Evolutionary conservation across 768 basidiomycete species (phyloP), one percentile per base, ranked within the genome.

Genomic region (Naganishia antarctica): DNA sequence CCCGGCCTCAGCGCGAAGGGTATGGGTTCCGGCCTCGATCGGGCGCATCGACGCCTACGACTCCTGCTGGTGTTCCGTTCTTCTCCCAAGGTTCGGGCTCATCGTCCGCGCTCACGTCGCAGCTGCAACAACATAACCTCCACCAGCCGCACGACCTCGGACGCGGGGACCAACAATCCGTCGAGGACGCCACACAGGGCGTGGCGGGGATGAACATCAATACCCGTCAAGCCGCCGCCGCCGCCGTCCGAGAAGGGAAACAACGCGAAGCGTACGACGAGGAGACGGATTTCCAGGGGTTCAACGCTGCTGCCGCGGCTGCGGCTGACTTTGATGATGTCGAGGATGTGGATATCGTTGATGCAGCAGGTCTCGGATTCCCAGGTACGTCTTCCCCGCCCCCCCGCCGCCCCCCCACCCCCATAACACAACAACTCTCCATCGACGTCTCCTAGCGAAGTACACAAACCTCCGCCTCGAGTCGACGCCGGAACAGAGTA

Each of bases 381-480:
- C 92, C 92, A 77, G 53, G 53, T 57, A 26, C 3, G 53, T 40
- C 37, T 18, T 37, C 34, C 7, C 8, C 34, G 15, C 34, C 15
- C 8, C 34, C 15, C 34, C 15, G 8, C 8, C 34, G 34, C 34
- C 15, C 15, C 34, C 34, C 15, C 34, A 7, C 34, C 34, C 15
- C 15, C 34, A 7, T 37, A 37, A 7, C 34, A 15, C 15, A 37
- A 7, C 8, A 15, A 7, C 15, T 15, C 34, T 15, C 34, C 34
- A 7, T 37, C 34, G 15, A 7, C 15, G 8, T 7, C 5, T 23
- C 15, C 2, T 26, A 57, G 93, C 92, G 64, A 96, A 94, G 80
- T 90, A 89, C 6, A 93, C 92, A 46, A 78, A 93, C 34, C 85
- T 85, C 58, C 86, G 93, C 61, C 82, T 96, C 46, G 86, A 89